A percentile compares a stretch with the other conserved stretches of the same genome.
Conservation (phyloP, 805 yeast genomes). For the Candida pseudoglaebosa region DNA sequence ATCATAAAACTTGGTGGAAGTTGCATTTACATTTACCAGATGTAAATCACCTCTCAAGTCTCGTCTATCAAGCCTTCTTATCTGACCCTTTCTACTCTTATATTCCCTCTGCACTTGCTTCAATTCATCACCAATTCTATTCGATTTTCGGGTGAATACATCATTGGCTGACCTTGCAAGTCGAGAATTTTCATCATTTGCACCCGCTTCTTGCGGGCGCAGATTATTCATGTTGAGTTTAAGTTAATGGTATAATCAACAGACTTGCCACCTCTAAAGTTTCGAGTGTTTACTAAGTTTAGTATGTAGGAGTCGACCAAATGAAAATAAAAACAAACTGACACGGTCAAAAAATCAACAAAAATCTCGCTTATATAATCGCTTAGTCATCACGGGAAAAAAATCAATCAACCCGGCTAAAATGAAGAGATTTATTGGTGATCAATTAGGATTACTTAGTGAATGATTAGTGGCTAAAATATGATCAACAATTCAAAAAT, state of each 20-base stretch:
- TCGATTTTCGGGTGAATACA: not conserved
- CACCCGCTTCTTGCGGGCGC: slow-evolving; percentile 27
- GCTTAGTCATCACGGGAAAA: too few species aligned
- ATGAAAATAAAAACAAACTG: not conserved
- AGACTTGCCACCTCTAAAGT: not conserved
- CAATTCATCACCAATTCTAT: not conserved
- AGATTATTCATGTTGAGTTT: slow-evolving; percentile 11
- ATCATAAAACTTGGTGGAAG: too few species aligned
- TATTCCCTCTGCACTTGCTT: not conserved
- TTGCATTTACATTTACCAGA: too few species aligned
- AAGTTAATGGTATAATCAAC: not conserved
- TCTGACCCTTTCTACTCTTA: not conserved
- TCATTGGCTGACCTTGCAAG: not conserved
- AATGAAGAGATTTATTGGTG: too few species aligned
- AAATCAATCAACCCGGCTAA: too few species aligned
- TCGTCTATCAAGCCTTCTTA: not conserved
- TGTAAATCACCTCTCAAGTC: not conserved
- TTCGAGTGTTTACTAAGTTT: not conserved
- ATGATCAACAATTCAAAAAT: too few species aligned
- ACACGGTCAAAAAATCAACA: not conserved
- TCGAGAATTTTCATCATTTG: slow-evolving; percentile 6
- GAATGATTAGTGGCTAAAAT: too few species aligned
- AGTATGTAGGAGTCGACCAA: not conserved
- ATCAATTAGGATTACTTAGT: too few species aligned
- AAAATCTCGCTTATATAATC: not conserved